These are phyloP conservation scores for Saccharomyces pastorianus DNA, from an alignment of 1,139 yeast genomes.

Conservation along the genomic window DNA sequence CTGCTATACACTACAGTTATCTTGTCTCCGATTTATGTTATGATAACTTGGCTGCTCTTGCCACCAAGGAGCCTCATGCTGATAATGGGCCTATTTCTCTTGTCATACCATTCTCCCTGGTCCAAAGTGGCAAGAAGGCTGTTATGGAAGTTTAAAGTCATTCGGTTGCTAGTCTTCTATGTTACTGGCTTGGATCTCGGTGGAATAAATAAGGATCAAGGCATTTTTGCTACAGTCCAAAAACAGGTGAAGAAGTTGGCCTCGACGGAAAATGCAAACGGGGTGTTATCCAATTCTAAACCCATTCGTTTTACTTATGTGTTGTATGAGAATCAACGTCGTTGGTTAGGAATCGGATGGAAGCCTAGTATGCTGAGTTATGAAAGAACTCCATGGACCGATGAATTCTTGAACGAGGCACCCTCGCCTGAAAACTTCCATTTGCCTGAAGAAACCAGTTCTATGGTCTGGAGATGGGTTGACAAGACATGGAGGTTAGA, in stretches of 20 bases:
- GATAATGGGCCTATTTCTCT: conserved; percentile 49
- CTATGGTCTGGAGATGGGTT: conserved; percentile 90
- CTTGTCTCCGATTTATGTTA: conserved; percentile 73
- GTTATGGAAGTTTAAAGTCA: conserved; percentile 71
- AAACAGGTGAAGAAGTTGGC: conserved; percentile 26
- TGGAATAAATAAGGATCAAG: conserved; percentile 36
- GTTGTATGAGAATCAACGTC: conserved; percentile 89
- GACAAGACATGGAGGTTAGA: conserved; percentile 91
- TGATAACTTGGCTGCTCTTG: conserved; percentile 56
- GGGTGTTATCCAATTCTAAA: conserved; percentile 27
- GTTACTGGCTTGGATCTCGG: conserved; percentile 82
- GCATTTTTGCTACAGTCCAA: conserved; percentile 30
- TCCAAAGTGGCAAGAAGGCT: conserved; percentile 72
- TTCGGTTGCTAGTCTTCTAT: conserved; percentile 66
- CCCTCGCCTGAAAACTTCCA: conserved; percentile 70
- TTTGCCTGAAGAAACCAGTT: conserved; percentile 64
- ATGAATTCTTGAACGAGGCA: conserved; percentile 85
- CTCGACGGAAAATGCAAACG: conserved; percentile 8
- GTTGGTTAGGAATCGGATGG: conserved; percentile 99
- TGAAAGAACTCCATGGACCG: conserved; percentile 96
- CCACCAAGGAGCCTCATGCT: conserved; percentile 65
- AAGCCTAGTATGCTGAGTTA: conserved; percentile 82
- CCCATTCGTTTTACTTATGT: conserved; percentile 86
- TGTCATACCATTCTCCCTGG: conserved; percentile 83
- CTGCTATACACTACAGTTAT: conserved; percentile 76